Evolutionary conservation across 805 yeast species (phyloP).

Genomic region (Komagataella mondaviorum): DNA sequence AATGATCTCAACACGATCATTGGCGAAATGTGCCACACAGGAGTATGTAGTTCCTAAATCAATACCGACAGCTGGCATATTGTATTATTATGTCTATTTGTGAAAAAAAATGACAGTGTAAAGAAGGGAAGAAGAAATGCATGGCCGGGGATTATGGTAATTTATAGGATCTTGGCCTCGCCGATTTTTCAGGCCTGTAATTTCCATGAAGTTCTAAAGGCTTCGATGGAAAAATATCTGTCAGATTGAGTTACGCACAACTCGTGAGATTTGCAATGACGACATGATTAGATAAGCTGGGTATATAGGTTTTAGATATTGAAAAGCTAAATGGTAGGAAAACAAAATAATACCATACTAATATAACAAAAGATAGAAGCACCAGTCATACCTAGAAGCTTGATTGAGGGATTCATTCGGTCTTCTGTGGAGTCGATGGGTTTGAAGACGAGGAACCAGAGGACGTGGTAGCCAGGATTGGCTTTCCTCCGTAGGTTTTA

Average conservation of each 20-base stretch:
- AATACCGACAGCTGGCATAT: slow-evolving; percentile 54
- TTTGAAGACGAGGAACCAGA: neutral
- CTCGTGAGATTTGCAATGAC: neutral
- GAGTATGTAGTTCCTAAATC: slow-evolving; percentile 88
- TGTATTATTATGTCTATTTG: slow-evolving; percentile 3
- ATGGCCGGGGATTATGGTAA: neutral
- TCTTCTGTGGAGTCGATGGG: neutral
- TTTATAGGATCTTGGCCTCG: neutral
- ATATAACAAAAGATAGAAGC: neutral
- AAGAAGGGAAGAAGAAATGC: neutral
- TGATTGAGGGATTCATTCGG: neutral
- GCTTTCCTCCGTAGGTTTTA: slow-evolving; percentile 8
- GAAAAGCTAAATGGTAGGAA: neutral
- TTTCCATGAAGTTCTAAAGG: neutral
- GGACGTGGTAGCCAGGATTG: neutral
- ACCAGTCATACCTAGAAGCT: neutral
- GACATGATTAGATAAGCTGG: neutral
- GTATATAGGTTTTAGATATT: too few species aligned
- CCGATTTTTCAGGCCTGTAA: neutral
- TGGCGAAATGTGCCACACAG: slow-evolving; percentile 90
- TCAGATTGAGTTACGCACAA: neutral
- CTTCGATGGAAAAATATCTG: neutral
- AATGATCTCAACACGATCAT: slow-evolving; percentile 87
- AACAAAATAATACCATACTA: neutral
- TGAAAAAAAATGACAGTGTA: slow-evolving; percentile 1